Base-by-base conservation (phyloP, 768 basidiomycete genomes). In the Collybia nuda region DNA sequence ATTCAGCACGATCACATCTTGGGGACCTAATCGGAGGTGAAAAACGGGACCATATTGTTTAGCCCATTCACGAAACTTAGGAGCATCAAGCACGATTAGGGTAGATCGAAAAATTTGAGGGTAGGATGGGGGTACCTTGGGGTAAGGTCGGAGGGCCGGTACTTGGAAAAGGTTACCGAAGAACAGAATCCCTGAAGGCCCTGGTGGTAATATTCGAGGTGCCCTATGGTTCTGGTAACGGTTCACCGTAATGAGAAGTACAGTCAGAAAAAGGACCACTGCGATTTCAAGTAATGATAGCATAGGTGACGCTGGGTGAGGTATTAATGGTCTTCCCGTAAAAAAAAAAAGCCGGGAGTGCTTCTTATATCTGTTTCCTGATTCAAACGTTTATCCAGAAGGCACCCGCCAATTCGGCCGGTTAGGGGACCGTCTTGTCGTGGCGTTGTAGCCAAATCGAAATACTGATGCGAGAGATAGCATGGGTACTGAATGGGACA, bases 161-260 rank as follows among this genome's bases (percentile, higher is more conserved):
- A 70, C 60, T 47, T 68, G 63, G 50, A 65, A 62, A 17, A 68
- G 55, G 52, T 68, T 68, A 17, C 68, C 67, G 50, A 70, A 55
- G 54, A 70, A 45, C 29, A 66, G 67, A 2, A 65, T 47, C 23
- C 66, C 63, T 5, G 51, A 54, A 0, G 68, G 68, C 18, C 67
- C 65, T 12, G 68, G 68, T 22, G 67, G 68, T 28, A 66, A 55
- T 29, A 32, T 9, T 9, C 32, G 47, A 46, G 46, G 43, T 1
- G 22, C 54, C 29, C 44, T 52, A 26, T 18, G 19, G 14, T 52
- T 46, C n/a, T 47, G 43, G 26, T 28, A 40, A 19, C 44, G 54
- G 32, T 28, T 36, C 19, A 48, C n/a, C 18, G 22, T 42, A 11
- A 48, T 26, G 5, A 42, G 24, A 9, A 41, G 46, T 8, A 45